Base-by-base conservation (phyloP, 495 filamentous ascomycete species). In the Immersiella caudata region DNA sequence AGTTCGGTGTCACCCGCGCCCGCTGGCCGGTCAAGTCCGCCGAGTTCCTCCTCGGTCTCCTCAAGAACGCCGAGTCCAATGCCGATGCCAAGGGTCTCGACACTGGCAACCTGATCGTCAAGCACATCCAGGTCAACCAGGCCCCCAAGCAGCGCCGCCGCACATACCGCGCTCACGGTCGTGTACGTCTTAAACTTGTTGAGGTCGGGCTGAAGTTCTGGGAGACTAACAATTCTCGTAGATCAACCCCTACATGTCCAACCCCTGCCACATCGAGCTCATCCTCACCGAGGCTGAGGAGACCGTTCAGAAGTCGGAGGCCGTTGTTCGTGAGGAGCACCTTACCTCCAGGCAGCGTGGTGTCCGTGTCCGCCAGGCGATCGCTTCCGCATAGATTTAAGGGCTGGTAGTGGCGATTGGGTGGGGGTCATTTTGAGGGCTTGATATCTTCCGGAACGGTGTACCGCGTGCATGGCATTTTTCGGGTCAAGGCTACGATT, bases 61-160 rank as follows among this genome's bases (percentile, higher is more conserved):
- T 99, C 74, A 96, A 94, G 88, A 99, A 99, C 83, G 95, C 95
- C 66, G 95, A 97, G 87, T 90, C 95, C 83, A 99, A 99, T 83
- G 95, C 95, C 78, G 96, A 98, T 75, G 91, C 92, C 82, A 98
- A 98, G 88, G 95, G 96, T 80, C 93, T 99, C 74, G 95, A 99
- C 83, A 97, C 93, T 74, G 87, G 89, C 84, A 96, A 93, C 85
- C 87, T 99, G 70, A 84, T 97, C 76, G 91, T 99, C 81, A 96
- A 96, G 90, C 95, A 96, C 88, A 98, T 99, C 84, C 95, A 98
- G 84, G 96, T 98, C 85, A 98, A 98, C 89, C 95, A 99, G 86
- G 95, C 95, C 68, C 95, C 95, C 75, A 97, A 97, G 89, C 93
- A 97, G 84, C 87, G 95, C 78, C 88, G 95, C 82, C 90, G 95